Evolutionary conservation across 345 rosid species (phyloP).

Genomic region (Trapa incisa): DNA sequence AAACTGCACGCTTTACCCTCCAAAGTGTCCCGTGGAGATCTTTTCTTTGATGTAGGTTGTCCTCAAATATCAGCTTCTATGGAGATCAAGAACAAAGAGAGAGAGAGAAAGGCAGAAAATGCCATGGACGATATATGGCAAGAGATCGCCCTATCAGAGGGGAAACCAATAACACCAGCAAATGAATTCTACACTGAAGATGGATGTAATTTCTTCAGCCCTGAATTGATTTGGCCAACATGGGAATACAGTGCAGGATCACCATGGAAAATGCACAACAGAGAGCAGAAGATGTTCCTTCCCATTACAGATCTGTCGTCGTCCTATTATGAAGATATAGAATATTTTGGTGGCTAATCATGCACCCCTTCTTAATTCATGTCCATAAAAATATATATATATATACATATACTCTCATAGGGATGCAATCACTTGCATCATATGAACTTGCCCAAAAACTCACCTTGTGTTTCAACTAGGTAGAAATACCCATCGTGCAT

Average conservation of each 20-base stretch:
- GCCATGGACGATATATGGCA: slow-evolving; percentile 89
- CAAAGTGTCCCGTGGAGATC: slow-evolving; percentile 36
- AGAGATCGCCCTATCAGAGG: slow-evolving; percentile 53
- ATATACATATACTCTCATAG: slow-evolving; percentile 4
- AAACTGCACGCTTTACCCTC: slow-evolving; percentile 32
- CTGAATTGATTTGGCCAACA: slow-evolving; percentile 36
- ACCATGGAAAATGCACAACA: slow-evolving; percentile 60
- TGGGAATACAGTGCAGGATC: slow-evolving; percentile 53
- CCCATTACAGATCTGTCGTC: slow-evolving; percentile 23
- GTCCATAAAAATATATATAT: slow-evolving; percentile 9
- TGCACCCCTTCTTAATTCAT: slow-evolving; percentile 38
- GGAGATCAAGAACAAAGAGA: slow-evolving; percentile 22
- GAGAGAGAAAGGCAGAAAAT: slow-evolving; percentile 24
- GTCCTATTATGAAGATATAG: slow-evolving; percentile 29
- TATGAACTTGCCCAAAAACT: slow-evolving; percentile 14
- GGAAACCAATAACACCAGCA: slow-evolving; percentile 36
- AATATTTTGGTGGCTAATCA: slow-evolving; percentile 36
- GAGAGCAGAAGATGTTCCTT: slow-evolving; percentile 44
- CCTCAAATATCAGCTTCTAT: slow-evolving; percentile 11
- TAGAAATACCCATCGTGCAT: slow-evolving; percentile 6
- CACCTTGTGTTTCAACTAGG: slow-evolving; percentile 7
- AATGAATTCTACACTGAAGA: slow-evolving; percentile 36
- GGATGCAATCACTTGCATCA: slow-evolving; percentile 32
- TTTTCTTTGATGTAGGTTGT: slow-evolving; percentile 84
- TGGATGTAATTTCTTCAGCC: slow-evolving; percentile 30